Percentiles rank a stretch among this genome's conserved stretches.
Evolutionary conservation across 805 yeast species (phyloP).

Genomic region (Candida succiphila): DNA sequence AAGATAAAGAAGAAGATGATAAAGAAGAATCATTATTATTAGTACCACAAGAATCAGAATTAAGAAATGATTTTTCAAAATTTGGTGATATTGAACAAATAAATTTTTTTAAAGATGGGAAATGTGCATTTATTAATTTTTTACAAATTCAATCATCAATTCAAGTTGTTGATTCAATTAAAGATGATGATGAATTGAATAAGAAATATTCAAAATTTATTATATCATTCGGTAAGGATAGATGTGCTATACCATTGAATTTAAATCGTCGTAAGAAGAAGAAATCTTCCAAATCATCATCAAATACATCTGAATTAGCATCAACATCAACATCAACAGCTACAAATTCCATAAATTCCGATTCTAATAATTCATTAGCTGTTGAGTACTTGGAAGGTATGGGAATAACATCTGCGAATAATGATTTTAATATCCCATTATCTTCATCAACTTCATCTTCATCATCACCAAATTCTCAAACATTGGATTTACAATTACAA

Average conservation of each 20-base stretch:
- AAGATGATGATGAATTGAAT: constrained; percentile 27
- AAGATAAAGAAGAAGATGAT: background rate
- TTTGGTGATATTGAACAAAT: constrained; percentile 75
- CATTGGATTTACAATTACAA: no score
- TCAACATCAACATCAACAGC: no score
- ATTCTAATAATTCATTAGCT: no score
- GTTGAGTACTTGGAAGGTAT: no score
- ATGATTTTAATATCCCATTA: no score
- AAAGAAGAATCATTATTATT: background rate
- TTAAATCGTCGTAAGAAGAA: constrained; percentile 23
- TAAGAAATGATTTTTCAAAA: constrained; percentile 48
- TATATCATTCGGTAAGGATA: constrained; percentile 64
- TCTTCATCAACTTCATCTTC: no score
- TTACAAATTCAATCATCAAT: constrained; percentile 55
- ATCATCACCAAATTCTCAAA: no score
- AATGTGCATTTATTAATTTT: constrained; percentile 71
- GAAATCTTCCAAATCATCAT: background rate
- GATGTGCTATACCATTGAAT: constrained; percentile 72
- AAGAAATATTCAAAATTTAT: no score
- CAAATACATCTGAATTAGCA: no score
- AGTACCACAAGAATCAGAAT: constrained; percentile 37
- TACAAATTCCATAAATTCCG: no score
- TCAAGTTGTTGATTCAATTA: constrained; percentile 38
- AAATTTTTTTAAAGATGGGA: constrained; percentile 56
- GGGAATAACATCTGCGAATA: no score